Percentiles rank a stretch among this genome's conserved stretches.
Evolutionary conservation across 23 red algal genomes (phyloP).

Genomic region (Porphyridium purpureum): DNA sequence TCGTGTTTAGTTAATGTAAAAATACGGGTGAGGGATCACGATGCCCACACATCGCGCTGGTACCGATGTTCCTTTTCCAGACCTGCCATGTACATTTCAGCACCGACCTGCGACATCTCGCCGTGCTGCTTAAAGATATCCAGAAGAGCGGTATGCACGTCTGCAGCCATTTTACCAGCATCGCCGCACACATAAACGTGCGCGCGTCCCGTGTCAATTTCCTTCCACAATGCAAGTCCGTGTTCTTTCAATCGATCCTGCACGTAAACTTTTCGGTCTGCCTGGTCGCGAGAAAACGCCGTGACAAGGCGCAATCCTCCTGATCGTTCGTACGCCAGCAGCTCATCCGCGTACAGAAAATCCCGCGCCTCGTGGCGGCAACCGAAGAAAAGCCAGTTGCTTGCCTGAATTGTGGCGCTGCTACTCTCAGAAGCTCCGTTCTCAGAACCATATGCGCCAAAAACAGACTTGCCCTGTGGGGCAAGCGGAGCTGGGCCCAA

Average conservation of each 20-base stretch:
- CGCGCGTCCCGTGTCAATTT: slow-evolving; percentile 42
- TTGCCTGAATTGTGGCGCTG: slow-evolving; percentile 8
- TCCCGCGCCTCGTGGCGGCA: slow-evolving; percentile 22
- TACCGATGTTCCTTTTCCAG: slow-evolving; percentile 43
- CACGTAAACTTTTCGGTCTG: slow-evolving; percentile 38
- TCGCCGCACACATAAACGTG: slow-evolving; percentile 97
- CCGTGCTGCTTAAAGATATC: slow-evolving; percentile 9
- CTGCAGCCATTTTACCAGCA: slow-evolving; percentile 65
- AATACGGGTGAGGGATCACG: slow-evolving; percentile 10
- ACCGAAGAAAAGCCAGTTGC: slow-evolving; percentile 40
- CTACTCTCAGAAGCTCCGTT: too few species aligned
- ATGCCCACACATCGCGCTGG: slow-evolving; percentile 91
- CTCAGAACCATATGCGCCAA: too few species aligned
- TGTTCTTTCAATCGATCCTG: slow-evolving; percentile 57
- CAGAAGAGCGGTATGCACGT: slow-evolving; percentile 63
- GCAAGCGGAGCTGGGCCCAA: neutral
- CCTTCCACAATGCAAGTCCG: slow-evolving; percentile 19
- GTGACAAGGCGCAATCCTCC: slow-evolving; percentile 14
- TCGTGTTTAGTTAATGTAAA: too few species aligned
- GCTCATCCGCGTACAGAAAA: slow-evolving; percentile 28
- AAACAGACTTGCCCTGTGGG: slow-evolving; percentile 1
- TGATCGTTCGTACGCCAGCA: neutral
- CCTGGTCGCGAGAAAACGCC: slow-evolving; percentile 29
- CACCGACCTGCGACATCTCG: slow-evolving; percentile 1
- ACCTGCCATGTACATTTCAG: slow-evolving; percentile 27